Evolutionary conservation across 192 early-diverging fungal species (phyloP), one percentile per base, ranked within the genome.

Genomic region (Rhizophagus prolifer): DNA sequence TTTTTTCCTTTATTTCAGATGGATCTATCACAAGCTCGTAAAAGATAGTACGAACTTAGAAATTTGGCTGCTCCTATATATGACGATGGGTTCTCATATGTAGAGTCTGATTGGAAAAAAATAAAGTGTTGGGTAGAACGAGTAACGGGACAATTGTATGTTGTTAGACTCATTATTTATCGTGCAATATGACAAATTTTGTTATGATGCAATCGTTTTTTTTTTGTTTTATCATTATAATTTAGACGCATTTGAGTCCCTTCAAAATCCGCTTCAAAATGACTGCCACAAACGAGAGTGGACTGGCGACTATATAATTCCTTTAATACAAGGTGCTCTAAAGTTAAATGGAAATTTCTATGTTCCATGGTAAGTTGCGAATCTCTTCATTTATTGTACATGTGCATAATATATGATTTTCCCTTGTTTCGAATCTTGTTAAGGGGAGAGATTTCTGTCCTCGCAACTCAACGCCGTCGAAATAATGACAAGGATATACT

Each of bases 101-200:
- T 13, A 19, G 34, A 77, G 21, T 28, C 3, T 31, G 65, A 77
- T 10, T 77, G 76, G 66, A 23, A 77, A 12, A 77, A 77, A 59
- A 70, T 77, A 4, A 30, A 59, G 50, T 36, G 67, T 30, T 77
- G 76, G 65, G 41, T 70, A 19, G 66, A 70, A 70, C 66, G 76
- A 34, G 76, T 70, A 21, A 59, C n/a, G 10, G 66, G 76, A 28
- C 66, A 77, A 77, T 77, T 77, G 76, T 77, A 70, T 10, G 66
- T 58, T 72, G 30, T 30, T 8, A 9, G 7, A 19, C 23, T 59
- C 25, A 14, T 72, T 58, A 58, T 72, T 34, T 72, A 72, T 21
- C 10, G 41, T 10, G 41, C 10, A 10, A 44, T 44, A 44, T 44
- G 41, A 59, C 12, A 19, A 58, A 31, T 72, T 36, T 36, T 36